Evolutionary conservation across 306 rosid species (phyloP), one percentile per base, ranked within the genome.

Genomic region (Mucuna pruriens): DNA sequence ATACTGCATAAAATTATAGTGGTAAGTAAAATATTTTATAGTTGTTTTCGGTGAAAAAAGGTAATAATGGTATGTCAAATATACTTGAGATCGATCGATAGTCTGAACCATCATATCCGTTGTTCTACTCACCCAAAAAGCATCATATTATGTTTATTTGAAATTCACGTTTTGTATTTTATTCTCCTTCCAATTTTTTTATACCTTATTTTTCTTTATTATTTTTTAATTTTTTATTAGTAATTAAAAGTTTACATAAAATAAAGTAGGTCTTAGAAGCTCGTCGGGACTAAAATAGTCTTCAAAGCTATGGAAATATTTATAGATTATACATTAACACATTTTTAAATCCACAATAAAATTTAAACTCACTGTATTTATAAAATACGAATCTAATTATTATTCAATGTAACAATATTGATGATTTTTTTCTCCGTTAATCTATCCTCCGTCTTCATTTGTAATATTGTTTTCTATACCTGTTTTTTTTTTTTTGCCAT

Each of bases 121-220:
- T 54, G 44, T 78, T 48, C 64, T 66, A 17, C 55, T 33, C 64
- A 25, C 33, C 67, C 31, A 3, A 36, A 16, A 78, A 36, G 19
- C 66, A 78, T 78, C 33, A 78, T 17, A 9, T 19, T 54, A 78
- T 78, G 57, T 13, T 66, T 48, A 51, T 51, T 52, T 67, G 54
- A 17, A 40, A 42, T 55, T 79, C 77, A 42, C 48, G 71, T 26
- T 64, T 76, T 0, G 2, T 33, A 3, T 61, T 13, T 9, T 15
- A n/a, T 25, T n/a, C 22, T 0, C 9, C 19, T 10, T n/a, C n/a
- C n/a, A n/a, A n/a, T 33, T 33, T 71, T 1, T 6, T 25, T 25
- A 49, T n/a, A n/a, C n/a, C 10, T 8, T 1, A 0, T 46, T 40
- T 13, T 12, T 6, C 57, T 6, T n/a, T n/a, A n/a, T n/a, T n/a